Conservation (phyloP, 805 yeast genomes). For the Metschnikowia arizonensis region DNA sequence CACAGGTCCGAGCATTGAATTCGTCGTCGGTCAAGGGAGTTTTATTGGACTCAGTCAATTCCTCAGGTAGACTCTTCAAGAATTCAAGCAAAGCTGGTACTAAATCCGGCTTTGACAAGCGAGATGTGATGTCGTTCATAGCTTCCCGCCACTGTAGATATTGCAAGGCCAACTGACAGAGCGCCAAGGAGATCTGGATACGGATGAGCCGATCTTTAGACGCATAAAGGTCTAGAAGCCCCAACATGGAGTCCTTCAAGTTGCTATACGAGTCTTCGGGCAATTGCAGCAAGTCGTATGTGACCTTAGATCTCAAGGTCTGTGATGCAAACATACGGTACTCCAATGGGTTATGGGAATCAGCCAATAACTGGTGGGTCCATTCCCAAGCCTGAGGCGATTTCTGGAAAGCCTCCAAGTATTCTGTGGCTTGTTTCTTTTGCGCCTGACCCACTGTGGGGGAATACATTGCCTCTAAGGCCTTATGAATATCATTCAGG, state of each 20-base stretch:
- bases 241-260: slow-evolving; percentile 66
- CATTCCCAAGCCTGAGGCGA: slow-evolving; percentile 77
- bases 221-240: slow-evolving; percentile 47
- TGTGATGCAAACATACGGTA: slow-evolving; percentile 84
- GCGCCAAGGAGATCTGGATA: slow-evolving; percentile 76
- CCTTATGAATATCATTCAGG: background rate
- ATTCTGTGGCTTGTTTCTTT: slow-evolving; percentile 48
- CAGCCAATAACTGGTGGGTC: slow-evolving; percentile 51
- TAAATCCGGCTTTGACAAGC: slow-evolving; percentile 38
- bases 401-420: slow-evolving; percentile 78
- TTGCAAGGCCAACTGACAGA: slow-evolving; percentile 81
- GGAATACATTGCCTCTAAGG: slow-evolving; percentile 45
- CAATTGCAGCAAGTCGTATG: slow-evolving; percentile 77
- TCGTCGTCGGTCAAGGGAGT: slow-evolving; percentile 82
- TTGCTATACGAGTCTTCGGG: slow-evolving; percentile 47
- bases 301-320: slow-evolving; percentile 78
- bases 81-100: slow-evolving; percentile 64
- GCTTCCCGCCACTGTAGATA: slow-evolving; percentile 69
- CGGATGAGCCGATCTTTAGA: slow-evolving; percentile 53
- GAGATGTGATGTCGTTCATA: slow-evolving; percentile 57
- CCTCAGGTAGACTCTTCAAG: slow-evolving; percentile 87
- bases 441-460: slow-evolving; percentile 38
- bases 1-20: slow-evolving; percentile 57
- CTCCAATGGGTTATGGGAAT: slow-evolving; percentile 41
- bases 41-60: slow-evolving; percentile 69